Base-by-base conservation (phyloP, 257 asterid genomes). In the Capsicum rhomboideum region DNA sequence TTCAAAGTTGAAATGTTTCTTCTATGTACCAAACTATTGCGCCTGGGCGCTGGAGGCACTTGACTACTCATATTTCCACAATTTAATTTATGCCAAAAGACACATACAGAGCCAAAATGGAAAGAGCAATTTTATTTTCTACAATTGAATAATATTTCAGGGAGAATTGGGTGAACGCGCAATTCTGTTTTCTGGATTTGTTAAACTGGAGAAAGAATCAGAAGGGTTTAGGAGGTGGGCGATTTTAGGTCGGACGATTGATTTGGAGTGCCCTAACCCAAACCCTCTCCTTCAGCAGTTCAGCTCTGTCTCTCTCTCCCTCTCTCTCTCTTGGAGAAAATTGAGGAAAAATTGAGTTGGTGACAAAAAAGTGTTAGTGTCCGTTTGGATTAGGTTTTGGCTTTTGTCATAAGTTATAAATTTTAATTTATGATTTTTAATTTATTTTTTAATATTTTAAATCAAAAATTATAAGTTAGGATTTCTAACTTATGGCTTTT, bases 11-110 rank as follows among this genome's bases (percentile, higher is more conserved):
- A 84, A 8, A 82, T 10, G 72, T 78, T 61, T 28, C 83, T 71
- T 54, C 78, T 84, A 23, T 78, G 86, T 53, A 63, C 84, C 83
- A 64, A 59, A 79, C 83, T 78, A 82, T 17, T 84, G 58, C 83
- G 78, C 53, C 83, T 84, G 2, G 86, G 83, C 34, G 66, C 77
- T 58, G 83, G 83, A 75, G 77, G 77, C 78, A 78, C 78, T 40
- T 83, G 83, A 34, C 83, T 77, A 64, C 68, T 83, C 86, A 83
- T 83, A 40, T 61, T 83, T 20, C 63, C 31, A 18, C 2, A 34
- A 34, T 34, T 34, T 10, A 40, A 75, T 21, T 71, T 71, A n/a
- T 29, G 74, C 74, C 44, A 13, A 28, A 64, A 63, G 20, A 12
- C 52, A 10, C 52, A 68, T 68, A 64, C 20, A 66, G 21, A 13